These are phyloP conservation scores for Fusarium sp. DNA, from an alignment of 2,329 filamentous ascomycete species.

Conservation along the genomic window DNA sequence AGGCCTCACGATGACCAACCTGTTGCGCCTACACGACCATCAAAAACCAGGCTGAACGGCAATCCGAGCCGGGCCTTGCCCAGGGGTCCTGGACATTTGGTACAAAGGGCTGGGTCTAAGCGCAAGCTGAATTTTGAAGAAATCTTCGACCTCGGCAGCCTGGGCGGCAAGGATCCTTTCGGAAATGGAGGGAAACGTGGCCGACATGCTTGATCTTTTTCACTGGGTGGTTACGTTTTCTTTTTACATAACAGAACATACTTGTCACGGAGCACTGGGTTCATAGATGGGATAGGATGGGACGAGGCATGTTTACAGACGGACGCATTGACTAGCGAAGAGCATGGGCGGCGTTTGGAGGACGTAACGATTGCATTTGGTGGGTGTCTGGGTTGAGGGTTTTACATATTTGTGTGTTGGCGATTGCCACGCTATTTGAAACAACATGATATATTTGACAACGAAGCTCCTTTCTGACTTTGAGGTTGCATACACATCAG, in stretches of 20 bases:
- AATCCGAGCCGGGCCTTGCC: constrained; percentile 45
- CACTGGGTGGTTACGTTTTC: constrained; percentile 3
- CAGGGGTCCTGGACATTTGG: constrained; percentile 62
- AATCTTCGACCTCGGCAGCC: constrained; percentile 77
- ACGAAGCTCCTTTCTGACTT: constrained; percentile 9
- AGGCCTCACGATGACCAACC: constrained; percentile 58
- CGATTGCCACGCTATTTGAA: constrained; percentile 34
- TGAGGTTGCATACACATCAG: neutral
- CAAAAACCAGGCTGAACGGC: constrained; percentile 51
- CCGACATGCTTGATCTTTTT: constrained; percentile 59
- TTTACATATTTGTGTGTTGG: constrained; percentile 39
- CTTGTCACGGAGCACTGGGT: constrained; percentile 43
- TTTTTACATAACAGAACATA: constrained; percentile 34
- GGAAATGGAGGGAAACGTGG: constrained; percentile 65
- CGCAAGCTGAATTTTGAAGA: constrained; percentile 81
- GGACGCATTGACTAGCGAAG: constrained; percentile 55
- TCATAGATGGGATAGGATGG: constrained; percentile 50
- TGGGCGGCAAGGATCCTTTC: constrained; percentile 74
- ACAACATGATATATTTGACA: constrained; percentile 36
- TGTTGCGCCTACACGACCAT: constrained; percentile 45
- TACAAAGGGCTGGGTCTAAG: constrained; percentile 78
- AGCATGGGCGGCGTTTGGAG: constrained; percentile 58
- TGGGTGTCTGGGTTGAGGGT: constrained; percentile 42
- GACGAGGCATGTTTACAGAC: constrained; percentile 53
- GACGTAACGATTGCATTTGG: constrained; percentile 52